Evolutionary conservation across 2,329 filamentous ascomycete genomes (phyloP).

Genomic region (Exophiala mesophila): DNA sequence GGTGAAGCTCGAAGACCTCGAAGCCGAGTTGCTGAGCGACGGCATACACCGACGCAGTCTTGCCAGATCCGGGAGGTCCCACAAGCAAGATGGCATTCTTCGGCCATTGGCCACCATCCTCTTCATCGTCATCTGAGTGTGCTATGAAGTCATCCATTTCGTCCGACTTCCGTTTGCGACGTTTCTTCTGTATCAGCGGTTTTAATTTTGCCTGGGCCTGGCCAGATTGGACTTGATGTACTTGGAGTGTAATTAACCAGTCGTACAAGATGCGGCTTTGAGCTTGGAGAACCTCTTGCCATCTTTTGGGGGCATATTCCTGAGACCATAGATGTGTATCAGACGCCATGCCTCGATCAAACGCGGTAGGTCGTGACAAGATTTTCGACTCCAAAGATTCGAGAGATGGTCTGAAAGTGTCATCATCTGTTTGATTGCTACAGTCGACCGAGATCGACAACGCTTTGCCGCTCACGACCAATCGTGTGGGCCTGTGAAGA

Average conservation of each 20-base stretch:
- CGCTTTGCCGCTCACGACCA: conserved; percentile 15
- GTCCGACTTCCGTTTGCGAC: conserved; percentile 58
- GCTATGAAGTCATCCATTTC: conserved; percentile 78
- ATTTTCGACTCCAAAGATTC: conserved; percentile 43
- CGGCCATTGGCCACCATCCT: conserved; percentile 46
- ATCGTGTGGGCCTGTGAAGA: conserved; percentile 11
- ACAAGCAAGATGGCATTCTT: conserved; percentile 80
- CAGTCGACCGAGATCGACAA: not conserved
- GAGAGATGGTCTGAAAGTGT: not conserved
- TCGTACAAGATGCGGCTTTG: conserved; percentile 72
- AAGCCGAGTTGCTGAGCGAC: conserved; percentile 88
- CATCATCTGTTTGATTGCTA: not conserved
- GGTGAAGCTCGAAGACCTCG: conserved; percentile 91
- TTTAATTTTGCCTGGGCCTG: conserved; percentile 23
- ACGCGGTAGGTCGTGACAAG: conserved; percentile 63
- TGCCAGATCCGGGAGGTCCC: conserved; percentile 84
- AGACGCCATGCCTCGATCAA: conserved; percentile 75
- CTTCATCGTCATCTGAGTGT: conserved; percentile 69
- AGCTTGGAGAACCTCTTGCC: conserved; percentile 69
- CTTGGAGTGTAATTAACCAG: conserved; percentile 73
- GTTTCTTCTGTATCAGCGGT: conserved; percentile 45
- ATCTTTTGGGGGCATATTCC: conserved; percentile 72
- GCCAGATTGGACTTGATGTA: conserved; percentile 69
- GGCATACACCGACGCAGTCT: conserved; percentile 87
- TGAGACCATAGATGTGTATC: conserved; percentile 63